A percentile compares a stretch with the other conserved stretches of the same genome.
phyloP scores from a whole-genome alignment of 2,329 filamentous ascomycete genomes.

The Aspergillus sp. region DNA sequence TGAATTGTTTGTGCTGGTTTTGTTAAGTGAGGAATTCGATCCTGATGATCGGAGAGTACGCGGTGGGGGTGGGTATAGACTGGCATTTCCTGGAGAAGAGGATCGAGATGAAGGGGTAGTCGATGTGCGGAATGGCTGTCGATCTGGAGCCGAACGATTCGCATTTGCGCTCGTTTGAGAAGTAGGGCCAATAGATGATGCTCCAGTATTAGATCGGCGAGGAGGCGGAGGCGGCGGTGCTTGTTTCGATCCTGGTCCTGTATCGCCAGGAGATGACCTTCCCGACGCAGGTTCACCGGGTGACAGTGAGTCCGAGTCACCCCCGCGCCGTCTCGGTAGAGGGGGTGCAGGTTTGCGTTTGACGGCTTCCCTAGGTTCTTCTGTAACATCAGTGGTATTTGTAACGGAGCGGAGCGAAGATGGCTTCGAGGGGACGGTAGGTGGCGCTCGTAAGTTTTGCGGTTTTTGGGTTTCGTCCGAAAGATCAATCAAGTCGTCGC shows the following conservation, averaged over 20 bases:
- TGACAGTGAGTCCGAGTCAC: slow-evolving; percentile 12
- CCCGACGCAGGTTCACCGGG: not conserved
- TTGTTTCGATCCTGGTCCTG: slow-evolving; percentile 20
- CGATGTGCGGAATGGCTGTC: slow-evolving; percentile 26
- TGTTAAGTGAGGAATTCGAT: slow-evolving; percentile 22
- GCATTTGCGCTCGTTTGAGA: slow-evolving; percentile 17
- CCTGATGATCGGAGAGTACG: slow-evolving; percentile 20
- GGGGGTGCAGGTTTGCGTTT: slow-evolving; percentile 38
- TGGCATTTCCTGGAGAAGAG: slow-evolving; percentile 28
- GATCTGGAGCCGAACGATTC: slow-evolving; percentile 19
- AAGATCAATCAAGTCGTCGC: slow-evolving; percentile 42
- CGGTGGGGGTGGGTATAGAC: slow-evolving; percentile 21
- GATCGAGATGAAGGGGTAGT: slow-evolving; percentile 23
- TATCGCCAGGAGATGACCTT: not conserved
- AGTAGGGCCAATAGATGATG: slow-evolving; percentile 17
- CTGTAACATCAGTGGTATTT: slow-evolving; percentile 21
- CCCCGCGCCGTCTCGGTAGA: slow-evolving; percentile 36
- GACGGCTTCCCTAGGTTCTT: slow-evolving; percentile 20
- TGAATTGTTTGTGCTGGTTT: slow-evolving; percentile 17
- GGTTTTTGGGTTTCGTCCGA: slow-evolving; percentile 31
- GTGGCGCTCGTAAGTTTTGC: slow-evolving; percentile 29
- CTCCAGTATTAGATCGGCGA: slow-evolving; percentile 30
- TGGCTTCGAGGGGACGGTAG: slow-evolving; percentile 47
- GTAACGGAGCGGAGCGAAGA: slow-evolving; percentile 39
- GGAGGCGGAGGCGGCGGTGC: slow-evolving; percentile 33